These are phyloP conservation scores for Phialophora verrucosa DNA, from an alignment of 2,329 filamentous ascomycete species.

Conservation along the genomic window DNA sequence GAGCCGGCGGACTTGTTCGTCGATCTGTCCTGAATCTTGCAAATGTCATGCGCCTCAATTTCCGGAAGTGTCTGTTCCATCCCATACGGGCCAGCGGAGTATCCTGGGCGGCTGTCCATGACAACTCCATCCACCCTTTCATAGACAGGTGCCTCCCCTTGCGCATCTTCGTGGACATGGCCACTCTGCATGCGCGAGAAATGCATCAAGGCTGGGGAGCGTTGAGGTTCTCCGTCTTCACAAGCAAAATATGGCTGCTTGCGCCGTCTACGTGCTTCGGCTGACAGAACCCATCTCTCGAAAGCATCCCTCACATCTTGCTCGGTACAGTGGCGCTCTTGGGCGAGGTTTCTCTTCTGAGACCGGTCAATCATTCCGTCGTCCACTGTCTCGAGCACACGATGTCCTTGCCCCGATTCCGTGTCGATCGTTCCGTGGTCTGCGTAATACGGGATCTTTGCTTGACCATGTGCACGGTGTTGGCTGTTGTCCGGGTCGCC, in stretches of 20 bases:
- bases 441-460: neutral
- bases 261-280: neutral
- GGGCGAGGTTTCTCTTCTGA: neutral
- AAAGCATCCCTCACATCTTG: slow-evolving; percentile 6
- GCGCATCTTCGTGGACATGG: neutral
- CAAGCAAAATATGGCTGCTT: neutral
- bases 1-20: neutral
- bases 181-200: neutral
- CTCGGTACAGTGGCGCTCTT: neutral
- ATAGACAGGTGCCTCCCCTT: neutral
- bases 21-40: neutral
- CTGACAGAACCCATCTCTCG: slow-evolving; percentile 1
- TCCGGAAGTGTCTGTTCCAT: slow-evolving; percentile 7
- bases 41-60: slow-evolving; percentile 2
- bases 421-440: neutral
- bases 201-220: neutral
- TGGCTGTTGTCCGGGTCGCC: neutral
- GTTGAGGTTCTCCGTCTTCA: neutral
- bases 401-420: neutral
- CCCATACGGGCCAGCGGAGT: neutral
- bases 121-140: neutral
- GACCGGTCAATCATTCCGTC: neutral
- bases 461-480: neutral
- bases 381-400: neutral
- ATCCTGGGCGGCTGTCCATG: neutral